These are phyloP conservation scores for Herpetospermum pedunculosum DNA, from an alignment of 306 rosid genomes.

Conservation along the genomic window DNA sequence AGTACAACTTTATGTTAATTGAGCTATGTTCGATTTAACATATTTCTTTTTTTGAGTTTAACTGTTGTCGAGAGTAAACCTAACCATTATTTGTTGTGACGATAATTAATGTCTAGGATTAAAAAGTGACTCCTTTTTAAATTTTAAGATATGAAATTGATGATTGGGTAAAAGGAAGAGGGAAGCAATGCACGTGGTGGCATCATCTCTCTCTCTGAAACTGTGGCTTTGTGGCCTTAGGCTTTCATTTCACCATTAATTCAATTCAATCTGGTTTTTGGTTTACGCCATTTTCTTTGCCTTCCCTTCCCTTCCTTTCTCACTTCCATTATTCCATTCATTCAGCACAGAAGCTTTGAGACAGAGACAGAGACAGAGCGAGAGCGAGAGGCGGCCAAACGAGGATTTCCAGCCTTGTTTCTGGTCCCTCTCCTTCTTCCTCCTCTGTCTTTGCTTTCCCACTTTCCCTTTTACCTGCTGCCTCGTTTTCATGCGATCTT, in stretches of 20 bases:
- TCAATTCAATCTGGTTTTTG: neutral
- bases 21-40: no score
- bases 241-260: neutral
- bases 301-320: neutral
- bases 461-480: neutral
- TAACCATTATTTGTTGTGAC: no score
- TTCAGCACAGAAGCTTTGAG: neutral
- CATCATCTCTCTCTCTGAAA: neutral
- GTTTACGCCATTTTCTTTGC: neutral
- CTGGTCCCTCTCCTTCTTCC: neutral
- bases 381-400: neutral
- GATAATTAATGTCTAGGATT: no score
- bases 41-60: no score
- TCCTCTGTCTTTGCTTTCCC: neutral
- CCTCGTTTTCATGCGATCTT: neutral
- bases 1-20: no score
- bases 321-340: neutral
- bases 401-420: neutral
- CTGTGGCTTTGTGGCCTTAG: neutral
- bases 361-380: neutral
- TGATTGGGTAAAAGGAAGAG: neutral
- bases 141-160: no score
- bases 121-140: no score
- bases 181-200: conserved; percentile 8
- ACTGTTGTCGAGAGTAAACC: no score